Base-by-base conservation (phyloP, 2,329 filamentous ascomycete genomes). In the Hypoxylon sp. region DNA sequence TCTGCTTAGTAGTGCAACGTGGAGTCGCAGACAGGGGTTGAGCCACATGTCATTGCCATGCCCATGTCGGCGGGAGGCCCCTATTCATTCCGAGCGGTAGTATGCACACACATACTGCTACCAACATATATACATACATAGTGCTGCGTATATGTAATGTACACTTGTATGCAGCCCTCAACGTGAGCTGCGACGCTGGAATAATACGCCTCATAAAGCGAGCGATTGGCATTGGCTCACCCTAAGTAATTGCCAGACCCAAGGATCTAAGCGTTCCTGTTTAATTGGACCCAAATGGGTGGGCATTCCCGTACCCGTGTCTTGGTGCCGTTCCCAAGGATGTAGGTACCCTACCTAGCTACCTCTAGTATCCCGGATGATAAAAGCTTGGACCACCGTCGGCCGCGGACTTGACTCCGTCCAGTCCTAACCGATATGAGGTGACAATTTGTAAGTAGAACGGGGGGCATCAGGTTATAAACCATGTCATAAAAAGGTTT, bases 1-100 rank as follows among this genome's bases (percentile, higher is more conserved):
- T 52, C 68, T 60, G 44, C 37, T 31, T 58, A 17, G 24, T 32
- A 56, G 24, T 60, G 62, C 54, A 65, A 70, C 68, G 68, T 70
- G 68, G 68, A 70, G 68, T 65, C 65, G 44, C n/a, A 24, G 58
- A 56, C 68, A 62, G 62, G 65, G 62, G 54, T 65, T 62, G 48
- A 54, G 50, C 65, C 68, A 68, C 65, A 70, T 70, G 65, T 70
- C 65, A 62, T 67, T 24, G 59, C 56, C 54, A 57, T 35, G 19
- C 54, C 59, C 62, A 66, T 65, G 67, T 46, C 65, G 52, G 37
- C 54, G 54, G 68, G 15, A 60, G 39, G 39, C 61, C 65, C 67
- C 65, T 65, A 62, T 68, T 63, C 54, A 58, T 44, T 48, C 17
- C 47, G 56, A 17, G 47, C 29, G n/a, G 13, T 50, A 56, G 44